Evolutionary conservation across 2,329 filamentous ascomycete genomes (phyloP), one percentile per base, ranked within the genome.

Genomic region (Phialemonium atrogriseum): DNA sequence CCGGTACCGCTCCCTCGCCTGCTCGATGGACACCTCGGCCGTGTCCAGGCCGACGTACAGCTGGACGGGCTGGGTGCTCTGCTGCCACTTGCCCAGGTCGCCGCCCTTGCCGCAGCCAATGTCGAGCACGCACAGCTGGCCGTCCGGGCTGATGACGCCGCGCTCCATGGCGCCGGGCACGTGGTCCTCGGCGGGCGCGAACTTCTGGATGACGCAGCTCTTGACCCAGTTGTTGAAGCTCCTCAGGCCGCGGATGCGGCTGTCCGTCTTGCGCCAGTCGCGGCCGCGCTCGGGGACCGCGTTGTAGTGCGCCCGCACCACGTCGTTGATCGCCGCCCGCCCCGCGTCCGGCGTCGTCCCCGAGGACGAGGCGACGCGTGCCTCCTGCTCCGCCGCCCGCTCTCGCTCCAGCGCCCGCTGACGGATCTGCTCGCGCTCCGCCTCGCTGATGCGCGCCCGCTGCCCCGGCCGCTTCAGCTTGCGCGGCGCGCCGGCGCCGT

Each of bases 211-310:
- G 45, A 96, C 76, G 30, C 84, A 89, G 52, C 86, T 94, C 68
- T 98, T 98, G 60, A 98, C 75, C 91, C 91, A 98, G 58, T 98
- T 98, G 64, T 98, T 98, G 67, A 94, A 91, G 44, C 83, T 85
- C 32, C 91, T 77, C 32, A 98, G 65, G 1, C 91, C 91, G 61
- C 93, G 94, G 65, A 98, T 98, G 49, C 84, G 82, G 56, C 84
- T 94, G 49, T 94, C 87, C 6, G 86, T 94, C 54, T 83, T 86
- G 30, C 91, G 77, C 89, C 91, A 98, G 50, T 95, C 87, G 33
- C 89, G 77, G 10, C 91, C 91, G 18, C 88, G 77, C 62, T 98
- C 84, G 1, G 89, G 89, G 0, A 96, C 89, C 22, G 84, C 80
- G 58, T 98, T 98, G 69, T 98, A 98, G 58, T 95, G 89, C 43